Conservation (phyloP, 2,329 filamentous ascomycete species). For the Penicillium italicum region DNA sequence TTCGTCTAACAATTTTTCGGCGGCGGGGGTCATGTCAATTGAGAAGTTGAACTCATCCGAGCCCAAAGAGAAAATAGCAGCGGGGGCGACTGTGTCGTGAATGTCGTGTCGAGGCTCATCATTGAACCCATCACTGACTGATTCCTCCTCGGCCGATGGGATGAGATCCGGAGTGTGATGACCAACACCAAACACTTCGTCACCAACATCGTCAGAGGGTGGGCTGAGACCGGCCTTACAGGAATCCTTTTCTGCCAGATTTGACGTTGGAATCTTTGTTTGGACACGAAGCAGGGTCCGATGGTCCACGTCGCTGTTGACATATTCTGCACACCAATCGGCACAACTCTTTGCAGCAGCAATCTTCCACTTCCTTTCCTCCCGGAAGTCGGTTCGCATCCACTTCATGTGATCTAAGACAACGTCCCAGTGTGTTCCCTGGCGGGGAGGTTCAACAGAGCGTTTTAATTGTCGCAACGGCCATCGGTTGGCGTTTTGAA, state of each 20-base stretch:
- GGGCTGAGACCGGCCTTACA: conserved; percentile 29
- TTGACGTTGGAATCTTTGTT: conserved; percentile 36
- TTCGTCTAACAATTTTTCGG: conserved; percentile 74
- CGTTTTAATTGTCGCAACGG: conserved; percentile 85
- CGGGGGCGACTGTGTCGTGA: conserved; percentile 55
- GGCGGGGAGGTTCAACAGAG: conserved; percentile 72
- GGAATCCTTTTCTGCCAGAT: conserved; percentile 23
- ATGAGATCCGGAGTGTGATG: conserved; percentile 66
- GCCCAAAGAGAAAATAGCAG: conserved; percentile 77
- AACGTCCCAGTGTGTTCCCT: conserved; percentile 78
- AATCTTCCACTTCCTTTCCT: conserved; percentile 92
- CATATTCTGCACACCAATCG: conserved; percentile 78
- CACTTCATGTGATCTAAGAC: conserved; percentile 90
- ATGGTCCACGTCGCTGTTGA: conserved; percentile 61
- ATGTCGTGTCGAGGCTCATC: conserved; percentile 46
- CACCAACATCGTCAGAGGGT: conserved; percentile 34
- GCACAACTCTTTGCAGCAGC: conserved; percentile 76
- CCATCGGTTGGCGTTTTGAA: conserved; percentile 91
- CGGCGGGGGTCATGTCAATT: conserved; percentile 67
- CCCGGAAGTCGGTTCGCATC: conserved; percentile 95
- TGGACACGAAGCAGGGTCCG: conserved; percentile 65
- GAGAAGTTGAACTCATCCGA: conserved; percentile 78
- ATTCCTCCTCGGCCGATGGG: conserved; percentile 60
- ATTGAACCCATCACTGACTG: conserved; percentile 46
- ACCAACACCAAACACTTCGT: conserved; percentile 30